These are phyloP conservation scores for Aspergillus japonicus DNA, from an alignment of 2,329 filamentous ascomycete genomes.

Conservation along the genomic window DNA sequence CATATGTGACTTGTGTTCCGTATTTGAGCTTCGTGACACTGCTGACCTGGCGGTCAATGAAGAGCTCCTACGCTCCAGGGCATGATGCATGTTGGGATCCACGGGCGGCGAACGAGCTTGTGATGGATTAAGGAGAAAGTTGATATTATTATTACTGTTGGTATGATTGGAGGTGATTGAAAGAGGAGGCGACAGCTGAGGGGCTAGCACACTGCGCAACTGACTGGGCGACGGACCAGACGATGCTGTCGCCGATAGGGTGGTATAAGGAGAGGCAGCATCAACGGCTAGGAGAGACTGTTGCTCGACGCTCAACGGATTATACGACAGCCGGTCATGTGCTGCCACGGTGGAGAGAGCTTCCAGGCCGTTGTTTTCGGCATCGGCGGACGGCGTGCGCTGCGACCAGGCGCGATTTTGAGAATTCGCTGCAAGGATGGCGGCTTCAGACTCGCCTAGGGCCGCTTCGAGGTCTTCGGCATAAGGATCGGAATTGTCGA, in stretches of 20 bases:
- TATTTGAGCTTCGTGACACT: slow-evolving; percentile 17
- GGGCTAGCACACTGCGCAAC: slow-evolving; percentile 32
- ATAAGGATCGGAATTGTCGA: slow-evolving; percentile 62
- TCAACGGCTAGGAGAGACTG: slow-evolving; percentile 22
- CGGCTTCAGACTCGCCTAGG: slow-evolving; percentile 32
- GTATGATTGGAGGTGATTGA: slow-evolving; percentile 41
- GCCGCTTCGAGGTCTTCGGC: slow-evolving; percentile 50
- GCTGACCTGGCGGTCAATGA: slow-evolving; percentile 29
- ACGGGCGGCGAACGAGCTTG: slow-evolving; percentile 45
- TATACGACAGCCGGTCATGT: slow-evolving; percentile 35
- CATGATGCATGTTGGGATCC: slow-evolving; percentile 42
- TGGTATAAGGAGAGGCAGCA: slow-evolving; percentile 20
- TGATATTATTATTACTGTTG: slow-evolving; percentile 49
- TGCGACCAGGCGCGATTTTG: slow-evolving; percentile 35
- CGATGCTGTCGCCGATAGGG: slow-evolving; percentile 21
- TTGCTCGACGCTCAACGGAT: slow-evolving; percentile 24
- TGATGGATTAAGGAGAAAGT: slow-evolving; percentile 56
- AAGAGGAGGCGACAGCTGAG: slow-evolving; percentile 43
- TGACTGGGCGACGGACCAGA: slow-evolving; percentile 36
- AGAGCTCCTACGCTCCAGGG: slow-evolving; percentile 29
- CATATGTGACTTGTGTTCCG: slow-evolving; percentile 26
- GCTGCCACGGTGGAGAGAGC: slow-evolving; percentile 55
- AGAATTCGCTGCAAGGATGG: slow-evolving; percentile 29
- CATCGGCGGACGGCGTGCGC: slow-evolving; percentile 27
- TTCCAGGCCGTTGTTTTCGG: slow-evolving; percentile 53